A percentile compares a stretch with the other conserved stretches of the same genome.
Conservation (phyloP, 768 basidiomycete species). For the Phylloporus sp. region DNA sequence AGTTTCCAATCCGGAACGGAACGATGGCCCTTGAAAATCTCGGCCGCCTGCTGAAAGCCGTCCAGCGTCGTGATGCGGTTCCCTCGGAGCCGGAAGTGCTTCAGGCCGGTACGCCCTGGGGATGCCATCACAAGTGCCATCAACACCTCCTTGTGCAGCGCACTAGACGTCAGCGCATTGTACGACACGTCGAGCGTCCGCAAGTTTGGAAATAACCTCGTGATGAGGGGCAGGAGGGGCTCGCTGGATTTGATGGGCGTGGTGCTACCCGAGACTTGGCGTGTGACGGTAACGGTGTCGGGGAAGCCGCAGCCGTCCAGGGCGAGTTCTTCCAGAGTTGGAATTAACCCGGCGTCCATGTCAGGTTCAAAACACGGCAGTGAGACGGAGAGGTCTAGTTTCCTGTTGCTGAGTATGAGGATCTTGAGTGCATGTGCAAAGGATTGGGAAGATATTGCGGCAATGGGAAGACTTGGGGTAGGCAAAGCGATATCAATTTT, state of each 20-base stretch:
- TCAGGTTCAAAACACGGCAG: conserved; percentile 41
- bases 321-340: conserved; percentile 67
- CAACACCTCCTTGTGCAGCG: conserved; percentile 47
- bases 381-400: conserved; percentile 60
- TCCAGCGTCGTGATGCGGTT: conserved; percentile 61
- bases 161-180: conserved; percentile 57
- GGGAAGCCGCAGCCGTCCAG: conserved; percentile 70
- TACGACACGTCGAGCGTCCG: conserved; percentile 71
- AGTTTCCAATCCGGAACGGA: conserved; percentile 66
- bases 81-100: conserved; percentile 63
- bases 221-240: conserved; percentile 54
- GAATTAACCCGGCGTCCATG: conserved; percentile 45
- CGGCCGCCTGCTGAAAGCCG: conserved; percentile 59
- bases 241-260: conserved; percentile 46
- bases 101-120: conserved; percentile 49
- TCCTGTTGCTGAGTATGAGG: conserved; percentile 60
- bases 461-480: conserved; percentile 64
- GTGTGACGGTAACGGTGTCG: conserved; percentile 52
- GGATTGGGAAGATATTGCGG: conserved; percentile 53
- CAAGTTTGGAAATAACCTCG: conserved; percentile 67
- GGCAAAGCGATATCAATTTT: conserved; percentile 53
- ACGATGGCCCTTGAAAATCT: conserved; percentile 61
- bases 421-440: conserved; percentile 57
- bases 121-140: conserved; percentile 49
- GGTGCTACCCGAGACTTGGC: conserved; percentile 29